These are phyloP conservation scores for Wickerhamiella nectarea DNA, from an alignment of 805 yeast species.

Conservation along the genomic window DNA sequence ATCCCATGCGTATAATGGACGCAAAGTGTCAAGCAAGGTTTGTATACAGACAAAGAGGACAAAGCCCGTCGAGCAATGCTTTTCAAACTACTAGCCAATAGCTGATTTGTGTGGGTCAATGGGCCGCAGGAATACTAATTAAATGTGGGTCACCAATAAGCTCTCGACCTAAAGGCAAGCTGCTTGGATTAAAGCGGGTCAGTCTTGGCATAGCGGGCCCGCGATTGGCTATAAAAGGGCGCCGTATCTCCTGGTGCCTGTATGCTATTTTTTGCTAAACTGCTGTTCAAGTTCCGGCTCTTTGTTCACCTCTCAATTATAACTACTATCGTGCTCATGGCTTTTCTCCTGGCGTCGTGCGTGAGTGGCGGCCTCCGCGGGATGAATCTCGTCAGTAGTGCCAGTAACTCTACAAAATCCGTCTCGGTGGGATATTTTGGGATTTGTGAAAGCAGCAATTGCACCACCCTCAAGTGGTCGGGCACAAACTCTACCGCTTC, in stretches of 20 bases:
- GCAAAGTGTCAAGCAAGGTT: no score
- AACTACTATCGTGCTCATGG: neutral
- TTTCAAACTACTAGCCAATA: no score
- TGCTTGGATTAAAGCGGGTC: neutral
- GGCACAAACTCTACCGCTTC: neutral
- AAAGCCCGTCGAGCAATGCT: no score
- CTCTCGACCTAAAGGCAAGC: no score
- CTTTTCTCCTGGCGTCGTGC: conserved; percentile 1
- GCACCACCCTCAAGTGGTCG: conserved; percentile 1
- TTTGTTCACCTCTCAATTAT: neutral
- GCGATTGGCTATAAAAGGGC: no score
- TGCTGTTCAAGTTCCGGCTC: neutral
- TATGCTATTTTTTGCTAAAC: neutral
- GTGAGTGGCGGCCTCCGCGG: neutral
- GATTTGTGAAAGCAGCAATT: neutral
- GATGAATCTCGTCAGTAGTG: neutral
- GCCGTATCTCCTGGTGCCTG: no score
- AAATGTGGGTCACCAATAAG: no score
- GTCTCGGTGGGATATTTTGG: conserved; percentile 4
- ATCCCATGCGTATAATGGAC: no score
- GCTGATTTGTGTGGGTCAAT: no score
- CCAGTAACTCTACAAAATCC: neutral
- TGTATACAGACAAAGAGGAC: no score
- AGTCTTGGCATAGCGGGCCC: neutral
- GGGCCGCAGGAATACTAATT: no score